phyloP scores from a whole-genome alignment of 2,329 filamentous ascomycete species.

The Pseudogymnoascus sp. region DNA sequence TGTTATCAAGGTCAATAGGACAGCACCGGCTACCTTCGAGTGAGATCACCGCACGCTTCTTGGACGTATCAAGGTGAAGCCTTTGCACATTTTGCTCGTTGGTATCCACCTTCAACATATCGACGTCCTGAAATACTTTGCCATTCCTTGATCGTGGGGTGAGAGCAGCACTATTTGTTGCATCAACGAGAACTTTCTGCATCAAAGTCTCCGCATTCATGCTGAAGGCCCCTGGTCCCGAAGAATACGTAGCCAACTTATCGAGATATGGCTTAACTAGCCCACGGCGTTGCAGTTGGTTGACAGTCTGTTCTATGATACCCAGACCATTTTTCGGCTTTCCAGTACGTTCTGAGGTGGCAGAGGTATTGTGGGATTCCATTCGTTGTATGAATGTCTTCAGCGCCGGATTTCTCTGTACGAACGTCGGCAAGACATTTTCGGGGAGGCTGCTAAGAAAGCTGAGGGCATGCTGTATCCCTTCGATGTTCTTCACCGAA shows the following conservation, averaged over 20 bases:
- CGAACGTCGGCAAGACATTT: background rate
- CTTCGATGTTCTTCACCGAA: slow-evolving; percentile 1
- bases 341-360: too few species aligned
- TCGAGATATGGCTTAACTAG: background rate
- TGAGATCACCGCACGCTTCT: background rate
- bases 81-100: background rate
- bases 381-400: background rate
- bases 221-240: background rate
- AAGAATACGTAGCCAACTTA: background rate
- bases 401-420: background rate
- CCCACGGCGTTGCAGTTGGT: background rate
- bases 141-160: background rate
- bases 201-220: background rate
- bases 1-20: background rate
- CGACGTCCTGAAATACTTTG: background rate
- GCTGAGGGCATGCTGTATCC: background rate
- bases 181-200: background rate
- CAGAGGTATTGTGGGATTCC: background rate
- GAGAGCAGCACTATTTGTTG: background rate
- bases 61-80: background rate
- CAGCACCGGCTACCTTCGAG: background rate
- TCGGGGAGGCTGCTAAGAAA: background rate
- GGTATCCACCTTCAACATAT: background rate
- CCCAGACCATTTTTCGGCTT: background rate
- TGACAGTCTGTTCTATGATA: background rate